Base-by-base conservation (phyloP, 352 stramenopile genomes). In the Phytophthora hibernalis region DNA sequence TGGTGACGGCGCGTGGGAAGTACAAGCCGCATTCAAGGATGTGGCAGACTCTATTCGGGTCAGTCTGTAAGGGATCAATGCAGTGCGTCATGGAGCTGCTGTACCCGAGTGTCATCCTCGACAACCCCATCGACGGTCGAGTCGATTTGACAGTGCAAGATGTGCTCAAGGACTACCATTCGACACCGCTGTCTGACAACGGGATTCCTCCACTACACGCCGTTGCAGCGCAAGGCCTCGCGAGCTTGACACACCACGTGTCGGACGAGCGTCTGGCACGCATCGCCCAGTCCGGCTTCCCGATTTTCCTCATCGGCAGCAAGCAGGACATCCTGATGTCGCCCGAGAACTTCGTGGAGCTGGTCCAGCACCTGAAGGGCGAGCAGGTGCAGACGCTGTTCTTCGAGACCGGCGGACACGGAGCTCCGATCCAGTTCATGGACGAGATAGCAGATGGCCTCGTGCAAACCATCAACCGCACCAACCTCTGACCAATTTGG, bases 221-320 rank as follows among this genome's bases (percentile, higher is more conserved):
- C 5, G 54, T 78, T 47, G 21, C 82, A 3, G 77, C 79, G 21
- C 82, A 90, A 57, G 69, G 61, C 10, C 55, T 84, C 13, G 83
- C 83, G 21, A 77, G 82, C 20, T 59, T 76, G 37, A 79, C 77
- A 31, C 80, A 89, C 58, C 82, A 68, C 54, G 70, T 89, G 24
- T 83, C 73, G 35, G 70, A 86, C 51, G 77, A 83, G 60, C 68
- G 77, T 1, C 61, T 89, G 9, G 62, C 51, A 21, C 52, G 26
- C 5, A 72, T 89, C 4, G 67, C 67, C 43, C 63, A 77, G 24
- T 45, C 57, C 8, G 74, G 71, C 1, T 87, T 82, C 45, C 80
- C 80, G 10, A 71, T 89, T 12, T 62, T 83, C 30, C 72, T 89
- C 37, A 57, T 89, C 28, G 78, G 76, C 33, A 70, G 65, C 35